Evolutionary conservation across 2,329 filamentous ascomycete species (phyloP).

Genomic region (Aureobasidium sp.): DNA sequence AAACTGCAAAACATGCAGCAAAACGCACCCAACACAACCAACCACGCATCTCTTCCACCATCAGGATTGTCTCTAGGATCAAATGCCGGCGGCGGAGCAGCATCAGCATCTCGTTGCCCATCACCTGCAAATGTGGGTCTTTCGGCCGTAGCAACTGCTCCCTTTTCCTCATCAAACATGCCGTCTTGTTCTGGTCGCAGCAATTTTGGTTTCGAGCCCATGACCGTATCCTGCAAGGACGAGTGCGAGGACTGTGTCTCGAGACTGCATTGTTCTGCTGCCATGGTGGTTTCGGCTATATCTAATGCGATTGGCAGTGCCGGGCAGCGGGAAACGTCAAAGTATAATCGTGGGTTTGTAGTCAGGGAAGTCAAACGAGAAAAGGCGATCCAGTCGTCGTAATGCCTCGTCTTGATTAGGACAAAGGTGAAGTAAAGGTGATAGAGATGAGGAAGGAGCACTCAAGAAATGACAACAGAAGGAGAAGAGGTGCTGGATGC

Average conservation of each 20-base stretch:
- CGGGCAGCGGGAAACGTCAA: background rate
- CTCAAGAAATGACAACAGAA: background rate
- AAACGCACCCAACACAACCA: constrained; percentile 31
- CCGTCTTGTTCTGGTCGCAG: background rate
- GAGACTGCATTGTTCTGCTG: background rate
- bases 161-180: constrained; percentile 7
- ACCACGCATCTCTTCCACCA: constrained; percentile 39
- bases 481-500: background rate
- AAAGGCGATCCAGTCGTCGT: background rate
- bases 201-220: constrained; percentile 1
- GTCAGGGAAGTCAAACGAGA: background rate
- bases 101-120: constrained; percentile 5
- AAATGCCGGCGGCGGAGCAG: constrained; percentile 19
- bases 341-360: background rate
- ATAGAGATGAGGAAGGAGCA: background rate
- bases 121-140: background rate
- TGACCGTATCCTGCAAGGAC: background rate
- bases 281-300: background rate
- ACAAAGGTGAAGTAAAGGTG: background rate
- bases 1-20: constrained; percentile 34
- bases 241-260: constrained; percentile 6
- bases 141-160: constrained; percentile 8
- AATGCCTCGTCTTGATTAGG: background rate
- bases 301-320: background rate
- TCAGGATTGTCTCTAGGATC: constrained; percentile 30